Conservation (phyloP, 106 monocot genomes). For the Hemerocallis citrina region DNA sequence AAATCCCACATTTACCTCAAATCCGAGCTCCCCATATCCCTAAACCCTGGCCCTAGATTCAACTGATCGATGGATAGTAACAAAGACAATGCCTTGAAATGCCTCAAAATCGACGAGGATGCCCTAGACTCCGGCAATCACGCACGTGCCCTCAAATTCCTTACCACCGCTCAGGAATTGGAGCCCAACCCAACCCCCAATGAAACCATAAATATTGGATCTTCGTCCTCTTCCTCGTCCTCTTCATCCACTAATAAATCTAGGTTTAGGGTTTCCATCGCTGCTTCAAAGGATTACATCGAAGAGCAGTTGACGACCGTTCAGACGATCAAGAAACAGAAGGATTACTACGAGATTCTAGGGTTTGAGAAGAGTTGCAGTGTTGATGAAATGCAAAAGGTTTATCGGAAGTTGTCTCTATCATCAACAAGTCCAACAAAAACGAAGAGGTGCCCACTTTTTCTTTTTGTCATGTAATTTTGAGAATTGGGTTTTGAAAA, state of each 20-base stretch:
- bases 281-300: constrained; percentile 40
- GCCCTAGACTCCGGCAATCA: constrained; percentile 61
- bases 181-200: constrained; percentile 36
- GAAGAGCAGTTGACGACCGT: constrained; percentile 81
- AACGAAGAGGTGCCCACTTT: too few relatives aligned
- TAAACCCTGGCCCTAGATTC: not conserved
- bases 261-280: constrained; percentile 11
- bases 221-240: constrained; percentile 1
- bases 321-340: constrained; percentile 69
- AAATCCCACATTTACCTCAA: too few relatives aligned
- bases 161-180: constrained; percentile 73
- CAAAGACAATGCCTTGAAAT: constrained; percentile 87
- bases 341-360: constrained; percentile 85
- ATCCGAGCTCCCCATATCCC: too few relatives aligned
- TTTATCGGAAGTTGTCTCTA: constrained; percentile 88
- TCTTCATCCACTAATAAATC: constrained; percentile 10
- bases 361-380: constrained; percentile 64
- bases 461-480: too few relatives aligned
- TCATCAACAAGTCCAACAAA: too few relatives aligned
- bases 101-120: constrained; percentile 63
- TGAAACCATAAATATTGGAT: not conserved
- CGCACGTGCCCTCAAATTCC: constrained; percentile 67
- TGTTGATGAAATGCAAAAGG: constrained; percentile 87
- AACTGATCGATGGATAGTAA: constrained; percentile 70
- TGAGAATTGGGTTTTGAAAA: too few relatives aligned